Percentiles rank a stretch among this genome's conserved stretches.
Evolutionary conservation across 2,329 filamentous ascomycete genomes (phyloP).

Genomic region (Cladosporium colombiae): DNA sequence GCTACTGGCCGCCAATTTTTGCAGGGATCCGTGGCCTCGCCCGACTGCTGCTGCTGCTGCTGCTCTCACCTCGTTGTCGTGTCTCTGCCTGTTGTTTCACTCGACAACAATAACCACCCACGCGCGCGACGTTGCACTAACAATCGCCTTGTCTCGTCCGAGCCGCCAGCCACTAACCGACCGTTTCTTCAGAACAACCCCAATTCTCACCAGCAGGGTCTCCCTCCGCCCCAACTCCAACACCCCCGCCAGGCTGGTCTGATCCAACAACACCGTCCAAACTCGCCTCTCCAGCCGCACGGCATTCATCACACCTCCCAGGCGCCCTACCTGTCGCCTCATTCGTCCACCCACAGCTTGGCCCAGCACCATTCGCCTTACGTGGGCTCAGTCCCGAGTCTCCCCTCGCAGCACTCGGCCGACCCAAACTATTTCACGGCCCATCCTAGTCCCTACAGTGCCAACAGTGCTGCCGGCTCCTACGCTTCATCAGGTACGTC

Average conservation of each 20-base stretch:
- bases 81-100: slow-evolving; percentile 16
- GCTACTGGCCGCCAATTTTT: slow-evolving; percentile 13
- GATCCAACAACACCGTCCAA: slow-evolving; percentile 67
- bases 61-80: slow-evolving; percentile 5
- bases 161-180: slow-evolving; percentile 13
- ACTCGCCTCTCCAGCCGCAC: slow-evolving; percentile 55
- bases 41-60: not conserved
- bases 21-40: slow-evolving; percentile 9
- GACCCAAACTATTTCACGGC: slow-evolving; percentile 75
- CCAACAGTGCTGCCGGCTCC: slow-evolving; percentile 76
- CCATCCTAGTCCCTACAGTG: slow-evolving; percentile 80
- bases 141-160: slow-evolving; percentile 13
- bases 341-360: slow-evolving; percentile 61
- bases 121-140: slow-evolving; percentile 18
- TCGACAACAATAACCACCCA: slow-evolving; percentile 13
- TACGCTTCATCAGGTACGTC: slow-evolving; percentile 83
- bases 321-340: slow-evolving; percentile 32
- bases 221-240: slow-evolving; percentile 64
- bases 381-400: slow-evolving; percentile 64
- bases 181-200: slow-evolving; percentile 22
- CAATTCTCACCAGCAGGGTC: slow-evolving; percentile 61
- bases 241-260: slow-evolving; percentile 72
- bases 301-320: slow-evolving; percentile 19
- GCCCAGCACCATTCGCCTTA: slow-evolving; percentile 62
- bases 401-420: slow-evolving; percentile 62